Evolutionary conservation across 2,329 filamentous ascomycete genomes (phyloP), one percentile per base, ranked within the genome.

Genomic region (Penicillium sp.): DNA sequence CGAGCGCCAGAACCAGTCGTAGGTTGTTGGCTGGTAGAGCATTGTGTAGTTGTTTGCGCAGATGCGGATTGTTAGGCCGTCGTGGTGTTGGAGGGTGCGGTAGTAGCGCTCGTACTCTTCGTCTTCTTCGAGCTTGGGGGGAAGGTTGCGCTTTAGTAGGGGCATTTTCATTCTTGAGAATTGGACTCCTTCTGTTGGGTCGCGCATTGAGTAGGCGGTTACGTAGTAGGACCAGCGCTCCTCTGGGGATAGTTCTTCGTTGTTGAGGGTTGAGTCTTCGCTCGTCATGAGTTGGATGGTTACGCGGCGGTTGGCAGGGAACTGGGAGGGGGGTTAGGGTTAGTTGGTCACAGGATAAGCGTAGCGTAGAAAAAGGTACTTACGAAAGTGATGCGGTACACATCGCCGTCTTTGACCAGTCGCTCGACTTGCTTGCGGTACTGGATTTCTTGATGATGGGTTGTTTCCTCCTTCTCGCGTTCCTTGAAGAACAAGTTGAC

Each of bases 141-240:
- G 84, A 31, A 89, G 74, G 67, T 88, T 91, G 50, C 87, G 84
- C 42, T 82, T 80, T 13, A 92, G 76, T 50, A 90, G 82, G 4
- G 83, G 79, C 71, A 83, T 86, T 54, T 80, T 81, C 62, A 89
- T 77, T 40, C 80, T 81, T 5, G 79, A 78, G 41, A 84, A 77
- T 6, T 79, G 75, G 2, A 93, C 79, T 12, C 88, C 88, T 70
- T 93, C 88, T 0, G 93, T 99, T 2, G 89, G 88, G 64, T 95
- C 89, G 19, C 91, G 81, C 55, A 89, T 88, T 58, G 89, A 88
- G 70, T 88, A 97, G 0, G 91, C 90, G 14, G 92, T 91, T 49
- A 95, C 89, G 67, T 99, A 99, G 73, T 95, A 95, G 61, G 92
- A 88, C 93, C 93, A 99, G 33, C 83, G 75, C 54, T 79, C 78